Conservation (phyloP, 305 asterid species). For the Fraxinus angustifolia region DNA sequence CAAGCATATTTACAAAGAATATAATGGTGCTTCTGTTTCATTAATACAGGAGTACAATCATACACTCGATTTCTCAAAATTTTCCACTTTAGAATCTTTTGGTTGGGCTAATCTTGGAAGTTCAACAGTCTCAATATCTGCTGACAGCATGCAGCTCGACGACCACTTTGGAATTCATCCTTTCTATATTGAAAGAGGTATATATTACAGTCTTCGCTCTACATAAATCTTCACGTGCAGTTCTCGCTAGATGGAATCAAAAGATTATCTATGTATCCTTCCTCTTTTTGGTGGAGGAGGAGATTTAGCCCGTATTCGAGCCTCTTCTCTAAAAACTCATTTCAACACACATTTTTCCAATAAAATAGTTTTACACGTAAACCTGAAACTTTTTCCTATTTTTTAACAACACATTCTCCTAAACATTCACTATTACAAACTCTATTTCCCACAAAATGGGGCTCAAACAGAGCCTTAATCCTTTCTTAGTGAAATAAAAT, state of each 20-base stretch:
- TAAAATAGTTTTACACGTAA: not conserved
- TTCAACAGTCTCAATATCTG: conserved; percentile 31
- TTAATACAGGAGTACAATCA: conserved; percentile 48
- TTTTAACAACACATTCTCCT: not conserved
- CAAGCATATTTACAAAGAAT: conserved; percentile 1
- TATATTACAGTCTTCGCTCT: not conserved
- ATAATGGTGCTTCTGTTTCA: conserved; percentile 11
- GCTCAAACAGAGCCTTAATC: not conserved
- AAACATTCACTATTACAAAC: not conserved
- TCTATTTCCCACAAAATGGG: not conserved
- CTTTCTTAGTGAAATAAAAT: not conserved
- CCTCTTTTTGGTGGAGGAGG: not conserved
- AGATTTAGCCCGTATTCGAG: not conserved
- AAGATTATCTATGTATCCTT: not conserved
- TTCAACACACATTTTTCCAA: not conserved
- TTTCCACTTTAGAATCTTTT: conserved; percentile 50
- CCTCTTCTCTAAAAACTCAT: not conserved
- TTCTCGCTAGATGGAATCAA: conserved; percentile 5
- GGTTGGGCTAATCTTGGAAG: conserved; percentile 68
- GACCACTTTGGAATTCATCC: conserved; percentile 83
- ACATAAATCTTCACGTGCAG: not conserved
- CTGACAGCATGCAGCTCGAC: conserved; percentile 59
- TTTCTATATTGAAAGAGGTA: conserved; percentile 89
- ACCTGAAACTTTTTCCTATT: not conserved
- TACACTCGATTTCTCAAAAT: conserved; percentile 43